Conservation (phyloP, 768 basidiomycete genomes). For the Leccinum rimulosum region DNA sequence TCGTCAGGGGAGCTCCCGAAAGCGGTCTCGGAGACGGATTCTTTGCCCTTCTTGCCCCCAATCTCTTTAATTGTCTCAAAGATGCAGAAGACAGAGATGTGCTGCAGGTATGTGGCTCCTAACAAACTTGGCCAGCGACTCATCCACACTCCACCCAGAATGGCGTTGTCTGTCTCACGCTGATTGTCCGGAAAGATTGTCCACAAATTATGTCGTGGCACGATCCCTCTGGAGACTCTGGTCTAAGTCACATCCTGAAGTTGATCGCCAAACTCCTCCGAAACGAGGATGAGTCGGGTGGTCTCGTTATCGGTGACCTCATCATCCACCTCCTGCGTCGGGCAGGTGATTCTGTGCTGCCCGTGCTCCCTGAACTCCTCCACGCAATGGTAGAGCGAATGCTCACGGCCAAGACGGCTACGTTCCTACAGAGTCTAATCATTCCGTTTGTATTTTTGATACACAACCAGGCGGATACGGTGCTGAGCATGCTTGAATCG, state of each 20-base stretch:
- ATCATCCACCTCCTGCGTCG: constrained; percentile 89
- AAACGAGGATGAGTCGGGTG: constrained; percentile 85
- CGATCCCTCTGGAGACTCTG: constrained; percentile 62
- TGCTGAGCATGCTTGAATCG: constrained; percentile 73
- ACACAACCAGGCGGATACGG: constrained; percentile 78
- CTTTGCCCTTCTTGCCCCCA: constrained; percentile 71
- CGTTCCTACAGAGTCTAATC: constrained; percentile 89
- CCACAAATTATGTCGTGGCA: constrained; percentile 77
- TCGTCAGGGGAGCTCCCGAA: constrained; percentile 64
- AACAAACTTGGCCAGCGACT: background rate
- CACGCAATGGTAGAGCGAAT: constrained; percentile 82
- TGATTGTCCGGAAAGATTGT: constrained; percentile 84
- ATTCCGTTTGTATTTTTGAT: constrained; percentile 94
- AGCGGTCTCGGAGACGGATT: constrained; percentile 76
- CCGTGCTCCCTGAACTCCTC: constrained; percentile 84
- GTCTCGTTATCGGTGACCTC: constrained; percentile 90
- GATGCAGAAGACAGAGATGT: constrained; percentile 84
- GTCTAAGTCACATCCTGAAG: constrained; percentile 70
- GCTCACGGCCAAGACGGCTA: constrained; percentile 82
- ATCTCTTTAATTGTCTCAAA: constrained; percentile 66
- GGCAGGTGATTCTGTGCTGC: constrained; percentile 74
- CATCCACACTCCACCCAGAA: constrained; percentile 48
- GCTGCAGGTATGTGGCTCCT: constrained; percentile 51
- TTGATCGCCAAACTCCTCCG: constrained; percentile 78
- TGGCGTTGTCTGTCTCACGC: constrained; percentile 76